Evolutionary conservation across 495 filamentous ascomycete species (phyloP).

Genomic region (Penicillium tannophilum): DNA sequence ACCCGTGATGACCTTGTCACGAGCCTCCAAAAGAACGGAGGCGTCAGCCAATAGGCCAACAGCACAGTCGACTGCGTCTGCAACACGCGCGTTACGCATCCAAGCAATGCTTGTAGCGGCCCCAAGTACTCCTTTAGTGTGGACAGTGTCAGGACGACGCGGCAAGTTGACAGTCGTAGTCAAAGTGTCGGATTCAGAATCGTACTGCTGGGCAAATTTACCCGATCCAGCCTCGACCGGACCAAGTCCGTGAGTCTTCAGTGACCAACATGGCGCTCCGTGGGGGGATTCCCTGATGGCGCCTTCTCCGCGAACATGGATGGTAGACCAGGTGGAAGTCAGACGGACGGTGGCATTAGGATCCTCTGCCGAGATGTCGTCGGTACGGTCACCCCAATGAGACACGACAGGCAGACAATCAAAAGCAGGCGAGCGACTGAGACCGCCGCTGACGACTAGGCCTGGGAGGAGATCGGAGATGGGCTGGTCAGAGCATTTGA

Average conservation of each 20-base stretch:
- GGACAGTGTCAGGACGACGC: constrained; percentile 9
- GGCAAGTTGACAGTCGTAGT: constrained; percentile 13
- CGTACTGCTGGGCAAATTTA: constrained; percentile 12
- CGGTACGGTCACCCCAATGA: constrained; percentile 16
- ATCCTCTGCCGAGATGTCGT: constrained; percentile 8
- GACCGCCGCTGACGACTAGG: constrained; percentile 14
- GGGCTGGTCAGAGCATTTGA: constrained; percentile 8
- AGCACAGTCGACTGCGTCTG: constrained; percentile 14
- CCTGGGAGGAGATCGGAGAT: constrained; percentile 15
- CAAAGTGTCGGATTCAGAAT: constrained; percentile 10
- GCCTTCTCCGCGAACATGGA: constrained; percentile 15
- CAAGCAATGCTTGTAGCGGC: constrained; percentile 12
- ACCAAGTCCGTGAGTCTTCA: constrained; percentile 12
- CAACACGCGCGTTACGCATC: constrained; percentile 16
- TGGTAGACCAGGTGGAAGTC: constrained; percentile 13
- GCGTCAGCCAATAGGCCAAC: constrained; percentile 16
- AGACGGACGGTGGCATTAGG: constrained; percentile 13
- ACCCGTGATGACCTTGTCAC: constrained; percentile 11
- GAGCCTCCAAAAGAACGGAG: constrained; percentile 9
- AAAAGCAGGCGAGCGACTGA: constrained; percentile 17
- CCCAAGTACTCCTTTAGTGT: constrained; percentile 7
- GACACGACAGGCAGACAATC: constrained; percentile 15
- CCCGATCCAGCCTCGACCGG: constrained; percentile 4
- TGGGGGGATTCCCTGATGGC: constrained; percentile 8
- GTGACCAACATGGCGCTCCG: constrained; percentile 9